phyloP scores from a whole-genome alignment of 352 stramenopile genomes.

The Lagenidium giganteum region DNA sequence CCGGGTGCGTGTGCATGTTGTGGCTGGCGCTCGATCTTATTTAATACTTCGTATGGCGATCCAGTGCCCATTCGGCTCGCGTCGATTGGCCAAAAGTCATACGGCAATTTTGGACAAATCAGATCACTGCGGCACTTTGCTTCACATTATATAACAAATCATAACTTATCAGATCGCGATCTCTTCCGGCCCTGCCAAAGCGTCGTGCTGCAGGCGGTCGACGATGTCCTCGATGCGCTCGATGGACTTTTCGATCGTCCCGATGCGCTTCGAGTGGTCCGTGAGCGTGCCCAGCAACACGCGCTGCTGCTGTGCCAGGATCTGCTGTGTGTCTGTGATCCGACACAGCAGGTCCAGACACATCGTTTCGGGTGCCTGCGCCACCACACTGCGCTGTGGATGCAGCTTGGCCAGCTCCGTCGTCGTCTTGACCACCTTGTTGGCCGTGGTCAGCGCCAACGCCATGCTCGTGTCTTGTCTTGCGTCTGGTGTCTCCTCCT shows the following conservation, averaged over 20 bases:
- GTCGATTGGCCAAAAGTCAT: too few species aligned
- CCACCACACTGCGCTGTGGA: conserved; percentile 15
- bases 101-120: too few species aligned
- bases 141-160: too few species aligned
- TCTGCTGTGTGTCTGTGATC: conserved; percentile 61
- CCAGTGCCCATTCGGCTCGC: too few species aligned
- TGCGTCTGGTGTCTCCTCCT: conserved; percentile 2
- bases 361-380: conserved; percentile 7
- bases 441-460: too few species aligned
- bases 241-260: conserved; percentile 39
- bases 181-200: too few species aligned
- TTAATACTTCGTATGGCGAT: too few species aligned
- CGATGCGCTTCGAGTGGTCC: conserved; percentile 47
- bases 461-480: conserved; percentile 21
- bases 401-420: conserved; percentile 7
- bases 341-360: conserved; percentile 51
- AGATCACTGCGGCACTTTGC: too few species aligned
- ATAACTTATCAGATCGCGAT: too few species aligned
- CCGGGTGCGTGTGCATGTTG: too few species aligned
- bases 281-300: conserved; percentile 33
- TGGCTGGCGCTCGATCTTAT: too few species aligned
- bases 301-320: conserved; percentile 49
- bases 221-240: conserved; percentile 39
- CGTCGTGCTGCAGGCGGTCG: too few species aligned
- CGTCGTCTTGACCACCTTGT: conserved; percentile 18